A percentile compares a stretch with the other conserved stretches of the same genome.
These are phyloP conservation scores for Naganishia vishniacii DNA, from an alignment of 768 basidiomycete species.

Conservation along the genomic window DNA sequence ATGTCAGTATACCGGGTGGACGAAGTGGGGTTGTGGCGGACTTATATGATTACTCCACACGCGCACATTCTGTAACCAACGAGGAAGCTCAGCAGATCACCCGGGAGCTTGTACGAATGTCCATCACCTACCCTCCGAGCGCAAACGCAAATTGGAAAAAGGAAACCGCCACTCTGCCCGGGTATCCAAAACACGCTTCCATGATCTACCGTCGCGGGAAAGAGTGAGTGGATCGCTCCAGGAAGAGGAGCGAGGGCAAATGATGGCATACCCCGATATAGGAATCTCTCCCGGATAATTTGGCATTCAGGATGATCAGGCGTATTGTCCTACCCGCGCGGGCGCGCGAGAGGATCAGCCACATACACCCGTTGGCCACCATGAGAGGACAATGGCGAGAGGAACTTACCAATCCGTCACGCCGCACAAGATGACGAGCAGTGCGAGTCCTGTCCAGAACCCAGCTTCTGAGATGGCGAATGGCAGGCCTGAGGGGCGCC, in stretches of 20 bases:
- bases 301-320: slow-evolving; percentile 90
- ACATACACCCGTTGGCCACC: background rate
- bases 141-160: slow-evolving; percentile 98
- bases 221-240: background rate
- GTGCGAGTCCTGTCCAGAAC: slow-evolving; percentile 76
- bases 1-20: background rate
- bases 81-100: background rate
- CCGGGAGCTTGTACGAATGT: background rate
- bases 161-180: slow-evolving; percentile 87
- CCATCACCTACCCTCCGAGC: slow-evolving; percentile 62
- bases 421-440: slow-evolving; percentile 70
- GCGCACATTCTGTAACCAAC: slow-evolving; percentile 70
- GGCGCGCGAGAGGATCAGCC: background rate
- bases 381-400: background rate
- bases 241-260: background rate
- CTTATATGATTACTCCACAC: slow-evolving; percentile 86
- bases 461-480: slow-evolving; percentile 93
- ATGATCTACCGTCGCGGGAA: slow-evolving; percentile 68
- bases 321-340: slow-evolving; percentile 82
- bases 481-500: slow-evolving; percentile 63
- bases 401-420: slow-evolving; percentile 58
- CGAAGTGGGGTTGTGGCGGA: background rate
- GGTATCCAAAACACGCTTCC: slow-evolving; percentile 83
- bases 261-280: slow-evolving; percentile 61
- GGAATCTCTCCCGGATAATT: slow-evolving; percentile 82